Base-by-base conservation (phyloP, 2,329 filamentous ascomycete species). In the Penicillium sp. region DNA sequence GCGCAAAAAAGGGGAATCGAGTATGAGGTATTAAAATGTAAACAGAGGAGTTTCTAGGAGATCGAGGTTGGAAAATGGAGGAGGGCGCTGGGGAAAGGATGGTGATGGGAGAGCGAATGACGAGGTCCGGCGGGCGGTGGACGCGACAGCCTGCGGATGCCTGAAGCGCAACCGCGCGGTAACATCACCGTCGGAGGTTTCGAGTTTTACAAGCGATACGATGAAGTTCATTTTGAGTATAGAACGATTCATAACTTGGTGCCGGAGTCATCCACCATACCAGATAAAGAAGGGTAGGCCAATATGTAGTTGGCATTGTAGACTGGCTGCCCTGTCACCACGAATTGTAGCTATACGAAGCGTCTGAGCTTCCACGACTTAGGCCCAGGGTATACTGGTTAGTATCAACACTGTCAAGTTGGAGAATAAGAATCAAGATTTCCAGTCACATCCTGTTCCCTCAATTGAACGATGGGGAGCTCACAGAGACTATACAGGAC, bases 71-170 rank as follows among this genome's bases (percentile, higher is more conserved):
- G 25, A 40, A 35, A 47, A 46, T 35, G 46, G 38, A 51, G 48
- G 42, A 48, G 52, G 48, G 42, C 45, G 46, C 51, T 54, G 41
- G 44, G 46, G 27, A 54, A 46, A 44, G 42, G 47, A 54, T 37
- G 47, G 48, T 50, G 49, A 52, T 53, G 52, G 52, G 39, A 50
- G 47, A 58, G 55, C 55, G 52, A 61, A 61, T 62, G 58, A 58
- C 59, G 58, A 54, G 52, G 51, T 52, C 48, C 49, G 40, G 53
- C 55, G 54, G 59, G 59, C 56, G 59, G 58, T 61, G 58, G 57
- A 60, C 59, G 54, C 59, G 59, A 59, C 52, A 56, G 55, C 55
- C 46, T 47, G 42, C 49, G 53, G 59, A 47, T 62, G 59, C 59
- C 59, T 62, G 56, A 46, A 40, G 50, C 52, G 52, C 54, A 50